Evolutionary conservation across 2,329 filamentous ascomycete genomes (phyloP).

Genomic region (Coleophoma crateriformis): DNA sequence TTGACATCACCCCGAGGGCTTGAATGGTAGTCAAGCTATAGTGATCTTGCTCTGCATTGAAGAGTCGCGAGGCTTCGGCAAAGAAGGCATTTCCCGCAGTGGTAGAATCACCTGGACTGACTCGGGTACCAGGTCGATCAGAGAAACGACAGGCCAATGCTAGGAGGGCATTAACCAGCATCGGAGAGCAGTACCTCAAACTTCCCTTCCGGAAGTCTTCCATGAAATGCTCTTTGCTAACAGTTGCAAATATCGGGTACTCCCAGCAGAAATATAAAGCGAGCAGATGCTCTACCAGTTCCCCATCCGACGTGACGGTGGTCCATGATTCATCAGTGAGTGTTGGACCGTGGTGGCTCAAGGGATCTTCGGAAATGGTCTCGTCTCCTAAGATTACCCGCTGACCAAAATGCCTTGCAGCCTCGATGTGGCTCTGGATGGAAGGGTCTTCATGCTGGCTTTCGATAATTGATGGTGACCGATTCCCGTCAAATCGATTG

Average conservation of each 20-base stretch:
- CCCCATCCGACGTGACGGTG: conserved; percentile 48
- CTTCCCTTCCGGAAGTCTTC: conserved; percentile 14
- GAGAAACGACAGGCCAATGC: conserved; percentile 64
- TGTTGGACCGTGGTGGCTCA: conserved; percentile 11
- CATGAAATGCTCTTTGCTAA: conserved; percentile 43
- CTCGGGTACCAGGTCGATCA: conserved; percentile 56
- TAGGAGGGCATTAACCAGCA: conserved; percentile 14
- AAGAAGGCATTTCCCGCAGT: conserved; percentile 72
- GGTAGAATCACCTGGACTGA: conserved; percentile 55
- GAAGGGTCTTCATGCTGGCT: too few relatives aligned
- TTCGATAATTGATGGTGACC: too few relatives aligned
- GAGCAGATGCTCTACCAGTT: conserved; percentile 57
- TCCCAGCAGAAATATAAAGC: conserved; percentile 71
- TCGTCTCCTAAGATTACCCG: too few relatives aligned
- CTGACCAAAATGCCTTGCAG: too few relatives aligned
- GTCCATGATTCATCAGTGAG: conserved; percentile 63
- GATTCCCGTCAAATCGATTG: conserved; percentile 40
- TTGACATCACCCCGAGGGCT: conserved; percentile 70
- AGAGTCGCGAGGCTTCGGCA: conserved; percentile 57
- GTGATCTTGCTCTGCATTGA: conserved; percentile 54
- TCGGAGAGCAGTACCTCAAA: conserved; percentile 34
- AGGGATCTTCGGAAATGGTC: too few relatives aligned
- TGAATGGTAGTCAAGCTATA: conserved; percentile 66
- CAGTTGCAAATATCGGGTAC: conserved; percentile 68
- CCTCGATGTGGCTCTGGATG: too few relatives aligned